phyloP scores from a whole-genome alignment of 108 stramenopile species.

The Seminavis robusta region DNA sequence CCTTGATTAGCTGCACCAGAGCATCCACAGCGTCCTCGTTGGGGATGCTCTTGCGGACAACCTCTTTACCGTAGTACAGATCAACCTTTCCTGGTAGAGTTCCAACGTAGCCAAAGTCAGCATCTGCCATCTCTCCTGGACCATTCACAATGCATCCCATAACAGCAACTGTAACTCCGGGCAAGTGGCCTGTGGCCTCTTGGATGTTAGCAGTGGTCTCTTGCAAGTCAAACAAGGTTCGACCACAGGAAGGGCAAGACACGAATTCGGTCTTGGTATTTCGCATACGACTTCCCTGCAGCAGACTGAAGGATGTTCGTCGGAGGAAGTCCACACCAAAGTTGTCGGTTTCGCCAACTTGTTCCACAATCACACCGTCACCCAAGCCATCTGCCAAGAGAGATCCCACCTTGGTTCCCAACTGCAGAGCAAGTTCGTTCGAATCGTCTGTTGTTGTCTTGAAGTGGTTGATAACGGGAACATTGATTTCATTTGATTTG shows the following conservation, averaged over 20 bases:
- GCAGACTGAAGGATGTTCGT: constrained; percentile 78
- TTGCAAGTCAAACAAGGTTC: constrained; percentile 96
- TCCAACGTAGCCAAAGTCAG: constrained; percentile 97
- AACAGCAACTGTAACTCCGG: constrained; percentile 96
- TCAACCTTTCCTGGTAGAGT: constrained; percentile 95
- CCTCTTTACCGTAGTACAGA: constrained; percentile 95
- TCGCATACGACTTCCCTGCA: constrained; percentile 96
- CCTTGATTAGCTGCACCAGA: constrained; percentile 92
- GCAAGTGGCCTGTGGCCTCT: constrained; percentile 92
- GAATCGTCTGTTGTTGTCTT: constrained; percentile 60
- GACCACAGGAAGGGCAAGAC: constrained; percentile 95
- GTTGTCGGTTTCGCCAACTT: constrained; percentile 52
- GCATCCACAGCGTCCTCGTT: constrained; percentile 92
- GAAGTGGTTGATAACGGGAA: constrained; percentile 89
- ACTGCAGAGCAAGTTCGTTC: constrained; percentile 81
- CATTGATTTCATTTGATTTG: constrained; percentile 64
- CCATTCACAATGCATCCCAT: constrained; percentile 99
- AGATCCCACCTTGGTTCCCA: constrained; percentile 83
- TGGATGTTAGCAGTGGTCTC: constrained; percentile 91
- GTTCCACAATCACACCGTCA: constrained; percentile 89
- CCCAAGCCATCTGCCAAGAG: constrained; percentile 90
- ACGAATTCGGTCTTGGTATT: constrained; percentile 98
- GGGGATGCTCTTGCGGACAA: constrained; percentile 88
- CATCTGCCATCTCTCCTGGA: constrained; percentile 98
- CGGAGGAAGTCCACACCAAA: constrained; percentile 83